Evolutionary conservation across 106 monocot species (phyloP).

Genomic region (Apostasia shenzhenica): DNA sequence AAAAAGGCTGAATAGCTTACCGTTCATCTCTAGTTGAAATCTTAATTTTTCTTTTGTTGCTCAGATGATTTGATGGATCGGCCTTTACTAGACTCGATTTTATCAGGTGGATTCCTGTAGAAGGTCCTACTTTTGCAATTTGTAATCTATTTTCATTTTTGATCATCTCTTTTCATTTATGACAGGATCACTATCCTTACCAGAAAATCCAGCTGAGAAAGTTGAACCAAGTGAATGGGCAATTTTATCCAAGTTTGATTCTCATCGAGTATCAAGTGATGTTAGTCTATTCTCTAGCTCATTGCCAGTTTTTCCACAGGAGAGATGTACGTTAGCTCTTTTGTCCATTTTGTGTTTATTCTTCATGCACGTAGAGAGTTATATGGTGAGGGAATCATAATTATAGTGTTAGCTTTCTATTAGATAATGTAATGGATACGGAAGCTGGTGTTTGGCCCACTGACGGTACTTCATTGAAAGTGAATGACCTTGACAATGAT

Average conservation of each 20-base stretch:
- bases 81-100: neutral
- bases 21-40: neutral
- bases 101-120: conserved; percentile 2
- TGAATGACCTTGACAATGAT: conserved; percentile 17
- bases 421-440: conserved; percentile 31
- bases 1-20: neutral
- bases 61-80: conserved; percentile 1
- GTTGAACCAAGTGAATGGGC: conserved; percentile 32
- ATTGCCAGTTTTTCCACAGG: conserved; percentile 55
- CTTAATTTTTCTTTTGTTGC: neutral
- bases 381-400: neutral
- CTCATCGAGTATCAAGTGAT: conserved; percentile 42
- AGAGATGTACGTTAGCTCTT: conserved; percentile 30
- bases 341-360: neutral
- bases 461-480: conserved; percentile 20
- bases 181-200: neutral
- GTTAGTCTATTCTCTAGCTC: conserved; percentile 70
- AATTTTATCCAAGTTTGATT: conserved; percentile 22
- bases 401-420: neutral
- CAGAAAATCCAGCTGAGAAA: conserved; percentile 5
- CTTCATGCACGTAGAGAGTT: neutral
- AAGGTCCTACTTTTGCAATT: neutral
- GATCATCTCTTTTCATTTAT: neutral
- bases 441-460: conserved; percentile 17
- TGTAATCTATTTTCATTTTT: neutral